Conservation (phyloP, 441 rosid species). For the Rhodomyrtus psidioides region DNA sequence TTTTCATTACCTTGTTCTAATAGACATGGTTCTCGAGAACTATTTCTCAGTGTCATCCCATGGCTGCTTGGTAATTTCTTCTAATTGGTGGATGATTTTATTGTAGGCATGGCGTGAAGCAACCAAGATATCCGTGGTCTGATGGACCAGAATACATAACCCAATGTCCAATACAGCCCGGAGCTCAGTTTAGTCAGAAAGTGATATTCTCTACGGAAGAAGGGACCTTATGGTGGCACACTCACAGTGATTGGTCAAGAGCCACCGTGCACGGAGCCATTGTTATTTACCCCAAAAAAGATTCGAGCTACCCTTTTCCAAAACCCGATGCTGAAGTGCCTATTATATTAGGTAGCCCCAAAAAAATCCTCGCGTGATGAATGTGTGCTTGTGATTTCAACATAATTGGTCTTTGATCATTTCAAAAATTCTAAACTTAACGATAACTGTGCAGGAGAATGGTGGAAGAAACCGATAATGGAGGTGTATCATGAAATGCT, state of each 20-base stretch:
- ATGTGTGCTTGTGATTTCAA: background rate
- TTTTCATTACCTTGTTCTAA: background rate
- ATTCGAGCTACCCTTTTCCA: slow-evolving; percentile 29
- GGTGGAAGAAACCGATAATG: slow-evolving; percentile 28
- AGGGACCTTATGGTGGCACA: slow-evolving; percentile 28
- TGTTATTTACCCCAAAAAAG: slow-evolving; percentile 22
- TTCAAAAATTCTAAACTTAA: background rate
- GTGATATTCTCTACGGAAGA: slow-evolving; percentile 12
- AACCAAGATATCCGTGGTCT: slow-evolving; percentile 12
- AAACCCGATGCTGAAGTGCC: slow-evolving; percentile 21
- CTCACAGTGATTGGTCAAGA: slow-evolving; percentile 30
- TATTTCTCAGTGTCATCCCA: background rate
- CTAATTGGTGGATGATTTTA: background rate
- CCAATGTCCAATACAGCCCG: slow-evolving; percentile 10
- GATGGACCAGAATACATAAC: slow-evolving; percentile 18
- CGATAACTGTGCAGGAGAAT: slow-evolving; percentile 2
- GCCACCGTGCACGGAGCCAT: slow-evolving; percentile 43
- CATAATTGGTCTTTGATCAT: background rate
- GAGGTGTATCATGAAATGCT: slow-evolving; percentile 6
- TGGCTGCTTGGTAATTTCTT: background rate
- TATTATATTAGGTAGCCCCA: background rate
- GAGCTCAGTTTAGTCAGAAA: slow-evolving; percentile 5
- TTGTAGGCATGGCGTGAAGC: slow-evolving; percentile 22
- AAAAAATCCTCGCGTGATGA: background rate
- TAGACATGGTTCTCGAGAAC: background rate